Evolutionary conservation across 192 early-diverging fungal genomes (phyloP).

Genomic region (Entomortierella beljakovae): DNA sequence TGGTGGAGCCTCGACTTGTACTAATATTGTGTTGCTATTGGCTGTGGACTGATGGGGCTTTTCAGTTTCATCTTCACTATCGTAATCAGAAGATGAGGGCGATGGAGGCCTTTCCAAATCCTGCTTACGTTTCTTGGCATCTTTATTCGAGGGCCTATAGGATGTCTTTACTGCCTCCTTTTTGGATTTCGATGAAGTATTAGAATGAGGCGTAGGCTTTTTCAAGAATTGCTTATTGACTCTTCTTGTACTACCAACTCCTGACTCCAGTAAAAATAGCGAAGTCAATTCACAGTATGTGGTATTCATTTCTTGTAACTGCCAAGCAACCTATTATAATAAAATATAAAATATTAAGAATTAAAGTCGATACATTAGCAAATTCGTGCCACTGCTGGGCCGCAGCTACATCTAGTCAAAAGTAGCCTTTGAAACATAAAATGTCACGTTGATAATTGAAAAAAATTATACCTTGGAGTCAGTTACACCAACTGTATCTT

Average conservation of each 20-base stretch:
- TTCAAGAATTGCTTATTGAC: slow-evolving; percentile 18
- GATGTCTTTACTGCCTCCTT: slow-evolving; percentile 24
- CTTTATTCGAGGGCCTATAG: slow-evolving; percentile 33
- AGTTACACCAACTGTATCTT: slow-evolving; percentile 56
- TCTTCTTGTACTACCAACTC: slow-evolving; percentile 37
- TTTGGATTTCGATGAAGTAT: slow-evolving; percentile 2
- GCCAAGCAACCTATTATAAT: slow-evolving; percentile 57
- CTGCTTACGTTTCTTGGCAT: slow-evolving; percentile 20
- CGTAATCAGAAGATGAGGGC: slow-evolving; percentile 29
- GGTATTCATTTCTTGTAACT: slow-evolving; percentile 77
- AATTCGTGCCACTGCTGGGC: too few species aligned
- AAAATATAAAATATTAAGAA: too few species aligned
- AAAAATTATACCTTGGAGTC: slow-evolving; percentile 63
- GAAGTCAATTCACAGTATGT: slow-evolving; percentile 74
- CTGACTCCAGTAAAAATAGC: slow-evolving; percentile 62
- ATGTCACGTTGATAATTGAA: too few species aligned
- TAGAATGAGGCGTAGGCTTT: neutral
- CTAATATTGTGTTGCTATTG: slow-evolving; percentile 11
- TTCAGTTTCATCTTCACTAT: slow-evolving; percentile 28
- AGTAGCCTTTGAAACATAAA: too few species aligned
- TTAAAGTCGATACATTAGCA: too few species aligned
- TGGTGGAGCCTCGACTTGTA: slow-evolving; percentile 39
- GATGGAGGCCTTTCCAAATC: neutral
- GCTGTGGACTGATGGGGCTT: neutral
- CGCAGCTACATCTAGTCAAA: too few species aligned